Evolutionary conservation across 192 early-diverging fungal genomes (phyloP).

Genomic region (Coemansia sp.): DNA sequence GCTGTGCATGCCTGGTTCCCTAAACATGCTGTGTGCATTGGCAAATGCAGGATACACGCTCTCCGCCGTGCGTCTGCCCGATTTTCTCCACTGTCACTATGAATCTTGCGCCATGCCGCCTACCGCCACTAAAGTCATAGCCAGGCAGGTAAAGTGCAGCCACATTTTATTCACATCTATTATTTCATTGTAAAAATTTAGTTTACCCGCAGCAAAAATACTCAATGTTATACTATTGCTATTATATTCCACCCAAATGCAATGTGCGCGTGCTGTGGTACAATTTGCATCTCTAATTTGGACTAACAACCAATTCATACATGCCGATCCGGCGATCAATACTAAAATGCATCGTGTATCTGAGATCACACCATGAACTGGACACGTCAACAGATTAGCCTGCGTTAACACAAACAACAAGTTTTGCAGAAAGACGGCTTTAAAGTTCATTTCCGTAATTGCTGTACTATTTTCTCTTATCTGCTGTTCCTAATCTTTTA

Average conservation of each 20-base stretch:
- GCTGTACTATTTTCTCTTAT: no score
- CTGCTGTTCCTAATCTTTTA: no score
- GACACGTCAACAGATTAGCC: background rate
- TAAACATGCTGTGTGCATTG: background rate
- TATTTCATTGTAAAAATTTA: background rate
- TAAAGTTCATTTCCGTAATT: background rate
- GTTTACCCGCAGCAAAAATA: background rate
- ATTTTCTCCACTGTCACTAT: background rate
- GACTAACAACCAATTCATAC: background rate
- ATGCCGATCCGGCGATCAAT: background rate
- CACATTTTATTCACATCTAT: slow-evolving; percentile 4
- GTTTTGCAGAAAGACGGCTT: background rate
- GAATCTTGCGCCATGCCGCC: background rate
- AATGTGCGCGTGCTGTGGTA: background rate
- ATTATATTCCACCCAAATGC: background rate
- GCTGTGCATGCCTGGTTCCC: background rate
- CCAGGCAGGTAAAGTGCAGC: background rate
- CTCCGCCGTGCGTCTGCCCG: background rate
- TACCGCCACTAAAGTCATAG: background rate
- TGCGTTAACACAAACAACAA: background rate
- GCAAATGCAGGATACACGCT: slow-evolving; percentile 4
- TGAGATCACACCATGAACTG: no score
- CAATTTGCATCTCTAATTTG: background rate
- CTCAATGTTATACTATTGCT: background rate
- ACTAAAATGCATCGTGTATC: background rate